Conservation (phyloP, 495 filamentous ascomycete species). For the Talaromyces trachyspermus region DNA sequence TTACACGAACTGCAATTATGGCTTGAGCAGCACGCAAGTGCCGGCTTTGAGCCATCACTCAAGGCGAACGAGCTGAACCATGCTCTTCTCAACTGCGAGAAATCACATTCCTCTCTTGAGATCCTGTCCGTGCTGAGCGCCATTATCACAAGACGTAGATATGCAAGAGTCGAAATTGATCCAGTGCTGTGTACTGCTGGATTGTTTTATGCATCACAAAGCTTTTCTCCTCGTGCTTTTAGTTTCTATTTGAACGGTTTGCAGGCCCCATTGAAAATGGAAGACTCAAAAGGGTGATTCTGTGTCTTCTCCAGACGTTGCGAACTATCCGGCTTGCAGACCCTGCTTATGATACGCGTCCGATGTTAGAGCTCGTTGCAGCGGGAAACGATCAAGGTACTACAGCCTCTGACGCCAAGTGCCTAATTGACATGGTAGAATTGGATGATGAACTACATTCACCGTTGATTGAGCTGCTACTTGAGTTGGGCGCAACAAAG, state of each 20-base stretch:
- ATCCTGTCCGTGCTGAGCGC: constrained; percentile 23
- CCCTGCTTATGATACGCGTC: constrained; percentile 15
- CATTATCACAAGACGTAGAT: constrained; percentile 19
- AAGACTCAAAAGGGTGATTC: constrained; percentile 13
- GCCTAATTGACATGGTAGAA: neutral
- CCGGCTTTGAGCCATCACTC: neutral
- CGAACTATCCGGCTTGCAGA: constrained; percentile 17
- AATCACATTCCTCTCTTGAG: constrained; percentile 17
- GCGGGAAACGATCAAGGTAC: constrained; percentile 12
- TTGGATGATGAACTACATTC: neutral
- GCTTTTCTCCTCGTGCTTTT: constrained; percentile 21
- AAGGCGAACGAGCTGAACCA: neutral
- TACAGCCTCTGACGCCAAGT: neutral
- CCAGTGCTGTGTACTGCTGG: constrained; percentile 12
- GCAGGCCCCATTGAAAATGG: neutral
- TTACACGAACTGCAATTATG: constrained; percentile 2
- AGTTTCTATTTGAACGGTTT: constrained; percentile 18
- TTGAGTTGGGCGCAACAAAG: neutral
- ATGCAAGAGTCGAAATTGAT: constrained; percentile 8
- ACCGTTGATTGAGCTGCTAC: constrained; percentile 4
- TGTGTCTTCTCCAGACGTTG: constrained; percentile 15
- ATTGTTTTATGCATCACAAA: constrained; percentile 24
- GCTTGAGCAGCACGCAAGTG: constrained; percentile 1
- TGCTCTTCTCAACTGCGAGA: constrained; percentile 12
- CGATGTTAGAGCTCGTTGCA: constrained; percentile 20